Conservation (phyloP, 2,329 filamentous ascomycete species). For the Stachybotrys chartarum region DNA sequence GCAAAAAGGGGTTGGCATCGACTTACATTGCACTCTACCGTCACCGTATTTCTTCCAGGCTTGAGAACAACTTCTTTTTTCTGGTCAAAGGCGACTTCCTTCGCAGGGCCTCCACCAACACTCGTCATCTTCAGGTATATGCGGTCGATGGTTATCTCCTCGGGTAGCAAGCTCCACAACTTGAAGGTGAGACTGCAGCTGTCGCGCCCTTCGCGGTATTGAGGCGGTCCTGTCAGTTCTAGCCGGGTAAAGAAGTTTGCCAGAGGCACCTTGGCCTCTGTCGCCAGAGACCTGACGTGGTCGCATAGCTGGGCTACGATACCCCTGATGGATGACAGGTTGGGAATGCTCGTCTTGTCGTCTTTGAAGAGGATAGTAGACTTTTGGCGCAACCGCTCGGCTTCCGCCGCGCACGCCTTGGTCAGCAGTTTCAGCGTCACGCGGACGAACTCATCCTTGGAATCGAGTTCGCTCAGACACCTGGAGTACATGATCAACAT, state of each 20-base stretch:
- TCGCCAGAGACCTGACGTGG: constrained; percentile 34
- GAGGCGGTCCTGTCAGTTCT: constrained; percentile 58
- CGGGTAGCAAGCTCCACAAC: constrained; percentile 65
- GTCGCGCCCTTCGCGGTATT: constrained; percentile 65
- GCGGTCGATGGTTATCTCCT: constrained; percentile 59
- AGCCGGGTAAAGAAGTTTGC: constrained; percentile 67
- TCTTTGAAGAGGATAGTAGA: constrained; percentile 12
- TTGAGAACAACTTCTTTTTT: constrained; percentile 22
- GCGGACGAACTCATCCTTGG: constrained; percentile 71
- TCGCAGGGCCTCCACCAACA: constrained; percentile 44
- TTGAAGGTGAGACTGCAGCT: constrained; percentile 65
- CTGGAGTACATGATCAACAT: constrained; percentile 81
- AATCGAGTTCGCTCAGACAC: constrained; percentile 71
- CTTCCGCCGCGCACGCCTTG: constrained; percentile 54
- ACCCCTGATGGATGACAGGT: constrained; percentile 35
- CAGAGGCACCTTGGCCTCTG: constrained; percentile 62
- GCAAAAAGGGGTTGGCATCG: neutral
- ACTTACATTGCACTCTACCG: constrained; percentile 28
- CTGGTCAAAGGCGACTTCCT: constrained; percentile 43
- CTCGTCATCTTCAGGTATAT: constrained; percentile 58
- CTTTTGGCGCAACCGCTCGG: constrained; percentile 35
- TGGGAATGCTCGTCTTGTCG: constrained; percentile 10
- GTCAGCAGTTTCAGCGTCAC: constrained; percentile 67
- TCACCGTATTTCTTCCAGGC: constrained; percentile 40
- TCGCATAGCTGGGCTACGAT: constrained; percentile 40